A percentile compares a stretch with the other conserved stretches of the same genome.
These are phyloP conservation scores for Fusarium sp. DNA, from an alignment of 2,329 filamentous ascomycete species.

Conservation along the genomic window DNA sequence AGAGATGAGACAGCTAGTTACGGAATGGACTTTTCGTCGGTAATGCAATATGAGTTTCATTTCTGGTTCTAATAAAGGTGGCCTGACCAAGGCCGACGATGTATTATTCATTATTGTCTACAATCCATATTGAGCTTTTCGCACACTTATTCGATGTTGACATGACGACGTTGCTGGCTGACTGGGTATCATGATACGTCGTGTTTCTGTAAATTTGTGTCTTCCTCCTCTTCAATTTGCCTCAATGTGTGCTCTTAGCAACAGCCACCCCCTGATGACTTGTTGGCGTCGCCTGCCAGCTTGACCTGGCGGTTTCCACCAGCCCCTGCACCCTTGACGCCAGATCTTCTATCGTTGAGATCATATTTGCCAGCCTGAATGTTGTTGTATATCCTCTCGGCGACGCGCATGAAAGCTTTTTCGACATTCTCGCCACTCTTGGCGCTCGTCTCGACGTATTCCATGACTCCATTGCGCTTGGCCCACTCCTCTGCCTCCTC, in stretches of 20 bases:
- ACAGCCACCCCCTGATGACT: slow-evolving; percentile 58
- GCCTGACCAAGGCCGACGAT: slow-evolving; percentile 38
- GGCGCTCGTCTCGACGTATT: slow-evolving; percentile 96
- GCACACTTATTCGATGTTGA: slow-evolving; percentile 45
- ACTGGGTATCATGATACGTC: slow-evolving; percentile 50
- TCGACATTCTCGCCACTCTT: slow-evolving; percentile 97
- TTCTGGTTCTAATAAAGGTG: slow-evolving; percentile 35
- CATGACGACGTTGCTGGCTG: slow-evolving; percentile 41
- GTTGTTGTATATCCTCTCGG: slow-evolving; percentile 95
- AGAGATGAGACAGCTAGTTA: slow-evolving; percentile 38
- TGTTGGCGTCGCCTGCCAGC: slow-evolving; percentile 57
- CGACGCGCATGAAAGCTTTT: slow-evolving; percentile 90
- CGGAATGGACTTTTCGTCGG: slow-evolving; percentile 41
- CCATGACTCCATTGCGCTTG: slow-evolving; percentile 82
- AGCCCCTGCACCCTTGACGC: slow-evolving; percentile 81
- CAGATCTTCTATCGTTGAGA: slow-evolving; percentile 89
- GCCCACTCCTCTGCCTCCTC: slow-evolving; percentile 94
- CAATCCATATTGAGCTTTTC: slow-evolving; percentile 46
- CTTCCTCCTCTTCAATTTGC: slow-evolving; percentile 21
- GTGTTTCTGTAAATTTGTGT: slow-evolving; percentile 37
- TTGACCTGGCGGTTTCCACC: slow-evolving; percentile 61
- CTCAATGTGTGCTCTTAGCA: slow-evolving; percentile 54
- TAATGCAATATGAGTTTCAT: slow-evolving; percentile 49
- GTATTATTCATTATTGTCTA: slow-evolving; percentile 53
- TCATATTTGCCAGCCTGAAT: slow-evolving; percentile 97